Conservation (phyloP, 139 green algal species). For the Volvox reticuliferus region DNA sequence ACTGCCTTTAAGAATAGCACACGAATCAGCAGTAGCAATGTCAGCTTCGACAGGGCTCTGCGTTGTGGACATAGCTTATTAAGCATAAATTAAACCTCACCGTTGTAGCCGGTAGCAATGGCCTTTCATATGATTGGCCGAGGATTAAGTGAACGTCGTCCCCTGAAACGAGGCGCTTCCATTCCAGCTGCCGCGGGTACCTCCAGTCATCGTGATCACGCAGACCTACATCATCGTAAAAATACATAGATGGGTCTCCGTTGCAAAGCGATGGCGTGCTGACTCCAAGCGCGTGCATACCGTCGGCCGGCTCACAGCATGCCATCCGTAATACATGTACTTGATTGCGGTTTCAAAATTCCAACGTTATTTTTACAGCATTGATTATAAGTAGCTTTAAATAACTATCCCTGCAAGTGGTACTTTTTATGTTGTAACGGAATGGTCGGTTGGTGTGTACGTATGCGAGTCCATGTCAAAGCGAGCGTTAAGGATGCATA, state of each 20-base stretch:
- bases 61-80: background rate
- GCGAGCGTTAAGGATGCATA: too few relatives aligned
- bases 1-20: too few relatives aligned
- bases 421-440: too few relatives aligned
- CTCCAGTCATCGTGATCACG: slow-evolving; percentile 40
- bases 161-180: slow-evolving; percentile 14
- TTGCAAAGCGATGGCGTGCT: background rate
- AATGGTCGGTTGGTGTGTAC: too few relatives aligned
- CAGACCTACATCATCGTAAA: background rate
- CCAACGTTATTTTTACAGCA: too few relatives aligned
- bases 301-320: background rate
- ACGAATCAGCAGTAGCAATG: background rate
- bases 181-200: background rate
- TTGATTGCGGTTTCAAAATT: too few relatives aligned
- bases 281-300: background rate
- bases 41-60: background rate
- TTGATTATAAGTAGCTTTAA: too few relatives aligned
- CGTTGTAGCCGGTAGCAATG: slow-evolving; percentile 23
- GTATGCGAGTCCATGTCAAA: too few relatives aligned
- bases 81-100: background rate
- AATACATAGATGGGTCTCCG: slow-evolving; percentile 2
- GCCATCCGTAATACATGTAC: background rate
- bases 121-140: slow-evolving; percentile 6
- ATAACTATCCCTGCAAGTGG: too few relatives aligned
- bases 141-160: slow-evolving; percentile 15